Base-by-base conservation (phyloP, 768 basidiomycete genomes). In the Tricholoma hemisulphureum region DNA sequence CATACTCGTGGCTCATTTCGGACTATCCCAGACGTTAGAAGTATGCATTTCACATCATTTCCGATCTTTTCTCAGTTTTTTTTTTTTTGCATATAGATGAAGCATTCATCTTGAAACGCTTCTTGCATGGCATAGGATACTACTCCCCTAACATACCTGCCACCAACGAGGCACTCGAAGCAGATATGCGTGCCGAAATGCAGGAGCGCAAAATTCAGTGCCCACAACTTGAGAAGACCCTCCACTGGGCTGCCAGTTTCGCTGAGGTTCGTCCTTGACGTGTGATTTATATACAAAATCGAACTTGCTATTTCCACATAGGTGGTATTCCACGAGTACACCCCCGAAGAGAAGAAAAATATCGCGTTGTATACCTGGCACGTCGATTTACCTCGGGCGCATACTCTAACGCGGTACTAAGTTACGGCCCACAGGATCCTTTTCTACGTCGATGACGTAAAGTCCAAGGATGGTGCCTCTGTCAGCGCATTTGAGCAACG, bases 401-500 rank as follows among this genome's bases (percentile, higher is more conserved):
- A 49, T 49, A 49, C 8, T 11, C n/a, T n/a, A n/a, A n/a, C n/a
- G n/a, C n/a, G n/a, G n/a, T n/a, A n/a, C n/a, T 31, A 8, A 24
- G 14, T 2, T 35, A 35, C 5, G 13, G 21, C 9, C 29, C 4
- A 13, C n/a, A 59, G 61, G 53, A 57, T 32, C 29, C n/a, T 57
- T 13, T 21, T 62, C 26, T 62, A 62, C 53, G 34, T 41, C 28
- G 58, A 62, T 21, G 61, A 62, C 43, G 31, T 32, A 18, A 29
- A 51, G n/a, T 8, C 37, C 16, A 57, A 39, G 14, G 41, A 54
- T 23, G 11, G 28, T 6, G 31, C 24, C 6, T 32, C 61, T 23
- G 59, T 57, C 23, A 18, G 50, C 10, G 56, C 24, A 4, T 62
- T 62, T n/a, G 53, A 59, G 41, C 48, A 53, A 23, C 61, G 61